Evolutionary conservation across 306 rosid species (phyloP).

Genomic region (Clitoria ternatea): DNA sequence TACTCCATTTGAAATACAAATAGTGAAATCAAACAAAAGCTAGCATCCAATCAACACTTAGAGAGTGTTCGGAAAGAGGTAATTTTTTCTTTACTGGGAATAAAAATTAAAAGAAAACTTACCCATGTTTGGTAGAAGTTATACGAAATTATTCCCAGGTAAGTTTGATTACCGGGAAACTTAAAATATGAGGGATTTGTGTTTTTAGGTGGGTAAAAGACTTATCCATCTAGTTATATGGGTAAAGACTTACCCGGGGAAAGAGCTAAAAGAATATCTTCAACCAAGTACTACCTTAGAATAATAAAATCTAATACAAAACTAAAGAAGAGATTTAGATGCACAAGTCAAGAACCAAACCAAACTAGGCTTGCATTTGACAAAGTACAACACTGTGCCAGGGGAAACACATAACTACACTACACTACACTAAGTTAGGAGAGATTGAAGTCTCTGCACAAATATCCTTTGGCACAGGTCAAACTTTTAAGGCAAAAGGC

Average conservation of each 20-base stretch:
- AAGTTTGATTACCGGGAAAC: too few relatives aligned
- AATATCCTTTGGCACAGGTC: not conserved
- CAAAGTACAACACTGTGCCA: not conserved
- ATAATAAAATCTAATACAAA: not conserved
- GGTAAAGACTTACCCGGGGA: too few relatives aligned
- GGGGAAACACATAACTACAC: not conserved
- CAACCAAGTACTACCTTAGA: too few relatives aligned
- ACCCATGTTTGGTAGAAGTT: too few relatives aligned
- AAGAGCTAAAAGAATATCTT: too few relatives aligned
- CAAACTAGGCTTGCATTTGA: not conserved
- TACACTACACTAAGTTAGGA: not conserved
- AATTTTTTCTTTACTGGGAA: too few relatives aligned
- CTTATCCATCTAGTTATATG: too few relatives aligned
- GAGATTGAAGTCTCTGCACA: not conserved
- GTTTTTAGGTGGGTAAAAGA: too few relatives aligned
- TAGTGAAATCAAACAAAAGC: not conserved
- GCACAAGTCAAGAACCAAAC: not conserved
- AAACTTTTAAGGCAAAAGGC: not conserved
- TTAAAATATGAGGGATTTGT: too few relatives aligned
- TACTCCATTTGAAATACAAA: not conserved
- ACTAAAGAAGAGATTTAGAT: not conserved
- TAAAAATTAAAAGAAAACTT: too few relatives aligned
- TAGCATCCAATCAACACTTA: not conserved
- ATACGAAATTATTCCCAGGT: too few relatives aligned
- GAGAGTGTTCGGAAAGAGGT: too few relatives aligned